Base-by-base conservation (phyloP, 768 basidiomycete species). In the Boletus sp. region DNA sequence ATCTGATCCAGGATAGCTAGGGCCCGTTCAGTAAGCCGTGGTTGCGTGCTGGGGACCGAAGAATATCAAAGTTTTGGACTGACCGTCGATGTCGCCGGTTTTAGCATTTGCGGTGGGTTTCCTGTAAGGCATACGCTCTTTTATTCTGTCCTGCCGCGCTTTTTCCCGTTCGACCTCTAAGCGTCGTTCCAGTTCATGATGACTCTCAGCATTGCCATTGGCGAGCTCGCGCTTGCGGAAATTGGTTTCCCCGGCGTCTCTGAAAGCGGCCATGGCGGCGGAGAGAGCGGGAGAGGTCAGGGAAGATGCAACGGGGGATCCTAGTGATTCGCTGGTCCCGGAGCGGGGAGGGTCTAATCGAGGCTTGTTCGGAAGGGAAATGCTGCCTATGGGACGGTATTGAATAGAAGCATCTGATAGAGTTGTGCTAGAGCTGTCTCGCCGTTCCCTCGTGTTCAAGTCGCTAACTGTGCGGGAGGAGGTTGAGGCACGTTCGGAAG, bases 1-100 rank as follows among this genome's bases (percentile, higher is more conserved):
- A 97, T 90, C 71, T 92, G 85, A 61, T 92, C 86, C 59, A 97
- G 74, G 14, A 96, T 81, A 59, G 90, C 92, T 95, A 61, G 15
- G 48, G 18, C 5, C 9, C 12, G 42, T 36, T 50, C 51, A 55
- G 55, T 57, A 14, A 60, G 54, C 39, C 37, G 14, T 28, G 30
- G 18, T 20, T 18, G 33, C 39, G n/a, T 32, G 37, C 24, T 6
- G 3, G 15, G 28, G 20, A 36, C 12, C 9, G 30, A 8, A 47
- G 17, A n/a, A 30, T 39, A 58, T 45, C 12, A n/a, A 24, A 33
- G 30, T 18, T 28, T 40, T 41, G 53, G n/a, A 74, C 85, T 64
- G 71, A 87, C 90, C 90, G 69, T 95, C 94, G 62, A 96, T 91
- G 67, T 94, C 92, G 7, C 90, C 92, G 46, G 82, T 79, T 67